A percentile compares a stretch with the other conserved stretches of the same genome.
phyloP scores from a whole-genome alignment of 352 stramenopile species.

The Pythium aristosporum region DNA sequence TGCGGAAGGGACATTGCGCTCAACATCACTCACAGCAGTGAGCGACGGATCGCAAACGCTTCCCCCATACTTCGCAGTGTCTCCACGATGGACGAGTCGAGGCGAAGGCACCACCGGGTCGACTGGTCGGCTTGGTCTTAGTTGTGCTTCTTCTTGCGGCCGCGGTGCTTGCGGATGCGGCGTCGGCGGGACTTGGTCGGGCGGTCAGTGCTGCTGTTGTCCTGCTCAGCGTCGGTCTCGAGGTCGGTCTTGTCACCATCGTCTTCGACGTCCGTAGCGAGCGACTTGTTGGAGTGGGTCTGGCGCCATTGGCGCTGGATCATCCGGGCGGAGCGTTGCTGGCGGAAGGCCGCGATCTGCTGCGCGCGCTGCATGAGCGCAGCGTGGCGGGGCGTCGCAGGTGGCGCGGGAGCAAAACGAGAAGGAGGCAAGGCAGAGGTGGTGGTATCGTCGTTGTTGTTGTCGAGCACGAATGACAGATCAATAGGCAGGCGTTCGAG shows the following conservation, averaged over 20 bases:
- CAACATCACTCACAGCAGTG: constrained; percentile 19
- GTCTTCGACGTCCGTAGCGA: constrained; percentile 4
- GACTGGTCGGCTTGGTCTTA: not conserved
- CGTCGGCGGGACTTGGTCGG: constrained; percentile 24
- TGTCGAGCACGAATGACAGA: constrained; percentile 30
- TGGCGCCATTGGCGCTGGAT: constrained; percentile 30
- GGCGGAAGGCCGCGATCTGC: constrained; percentile 19
- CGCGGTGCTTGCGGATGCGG: constrained; percentile 31
- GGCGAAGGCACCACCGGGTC: not conserved
- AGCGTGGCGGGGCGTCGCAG: constrained; percentile 11
- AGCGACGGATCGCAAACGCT: constrained; percentile 33
- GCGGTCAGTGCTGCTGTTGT: constrained; percentile 15
- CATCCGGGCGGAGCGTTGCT: constrained; percentile 24
- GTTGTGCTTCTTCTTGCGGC: constrained; percentile 31
- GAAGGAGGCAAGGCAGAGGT: not conserved
- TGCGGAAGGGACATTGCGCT: constrained; percentile 28
- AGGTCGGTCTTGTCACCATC: constrained; percentile 25
- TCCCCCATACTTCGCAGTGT: constrained; percentile 4
- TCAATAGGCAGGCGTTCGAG: constrained; percentile 30
- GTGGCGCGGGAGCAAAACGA: constrained; percentile 6
- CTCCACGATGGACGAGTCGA: not conserved
- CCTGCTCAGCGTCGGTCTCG: constrained; percentile 25
- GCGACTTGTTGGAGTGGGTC: constrained; percentile 6
- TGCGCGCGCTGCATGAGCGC: constrained; percentile 12
- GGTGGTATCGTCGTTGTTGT: constrained; percentile 22